Percentiles rank a stretch among this genome's conserved stretches.
phyloP scores from a whole-genome alignment of 441 rosid genomes.

The Monsonia emarginata region DNA sequence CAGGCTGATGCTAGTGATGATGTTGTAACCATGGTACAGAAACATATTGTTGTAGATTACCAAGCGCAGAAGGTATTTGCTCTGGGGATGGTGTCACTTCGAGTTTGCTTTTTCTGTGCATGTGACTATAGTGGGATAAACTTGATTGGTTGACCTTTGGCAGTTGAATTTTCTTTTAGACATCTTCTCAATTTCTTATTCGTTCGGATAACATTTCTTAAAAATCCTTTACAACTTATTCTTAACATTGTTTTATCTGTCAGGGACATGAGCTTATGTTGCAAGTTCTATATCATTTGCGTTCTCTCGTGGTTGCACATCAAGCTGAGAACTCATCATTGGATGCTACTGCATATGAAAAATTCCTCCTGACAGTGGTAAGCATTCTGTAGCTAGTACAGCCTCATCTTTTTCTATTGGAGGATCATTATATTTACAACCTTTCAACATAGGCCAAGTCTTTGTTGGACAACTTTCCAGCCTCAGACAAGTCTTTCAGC shows the following conservation, averaged over 20 bases:
- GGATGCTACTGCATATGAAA: conserved; percentile 52
- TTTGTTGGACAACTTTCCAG: conserved; percentile 76
- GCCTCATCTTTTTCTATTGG: conserved; percentile 16
- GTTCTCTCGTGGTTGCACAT: conserved; percentile 46
- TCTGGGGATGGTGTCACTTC: not conserved
- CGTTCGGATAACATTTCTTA: not conserved
- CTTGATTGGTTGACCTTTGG: not conserved
- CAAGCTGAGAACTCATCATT: conserved; percentile 41
- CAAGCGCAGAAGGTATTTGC: conserved; percentile 65
- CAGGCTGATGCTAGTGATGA: conserved; percentile 84
- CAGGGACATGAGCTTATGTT: conserved; percentile 96
- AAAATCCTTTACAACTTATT: conserved; percentile 13
- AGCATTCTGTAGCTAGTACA: conserved; percentile 20
- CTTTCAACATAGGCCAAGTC: conserved; percentile 62
- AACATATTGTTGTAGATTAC: conserved; percentile 62
- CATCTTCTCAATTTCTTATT: conserved; percentile 1
- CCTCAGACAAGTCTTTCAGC: conserved; percentile 93
- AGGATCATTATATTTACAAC: conserved; percentile 26
- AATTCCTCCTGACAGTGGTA: conserved; percentile 82
- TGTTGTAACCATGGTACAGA: conserved; percentile 54
- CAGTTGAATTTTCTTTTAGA: not conserved
- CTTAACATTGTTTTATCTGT: conserved; percentile 21
- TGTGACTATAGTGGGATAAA: not conserved
- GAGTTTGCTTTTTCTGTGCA: not conserved
- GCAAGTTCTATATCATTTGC: conserved; percentile 76